Evolutionary conservation across 148 eudicot species (phyloP).

Genomic region (Pouteria glomerata): DNA sequence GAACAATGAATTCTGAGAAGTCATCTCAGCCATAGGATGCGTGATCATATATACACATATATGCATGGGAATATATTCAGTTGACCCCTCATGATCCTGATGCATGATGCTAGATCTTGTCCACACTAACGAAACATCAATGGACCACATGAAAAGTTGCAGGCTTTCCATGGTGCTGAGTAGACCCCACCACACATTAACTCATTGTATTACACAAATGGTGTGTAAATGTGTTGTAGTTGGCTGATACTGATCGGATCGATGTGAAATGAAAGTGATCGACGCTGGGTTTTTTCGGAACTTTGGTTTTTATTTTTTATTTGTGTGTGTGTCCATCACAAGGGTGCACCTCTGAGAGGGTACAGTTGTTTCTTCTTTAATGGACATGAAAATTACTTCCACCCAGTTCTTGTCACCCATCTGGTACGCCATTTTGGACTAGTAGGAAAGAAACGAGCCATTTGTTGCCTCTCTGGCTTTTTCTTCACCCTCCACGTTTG

Average conservation of each 20-base stretch:
- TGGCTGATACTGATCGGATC: too few species aligned
- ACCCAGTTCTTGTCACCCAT: conserved; percentile 29
- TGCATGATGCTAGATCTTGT: conserved; percentile 29
- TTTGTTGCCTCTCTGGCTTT: conserved; percentile 8
- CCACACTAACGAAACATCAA: conserved; percentile 37
- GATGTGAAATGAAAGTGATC: too few species aligned
- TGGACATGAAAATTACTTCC: conserved; percentile 26
- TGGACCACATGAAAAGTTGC: conserved; percentile 32
- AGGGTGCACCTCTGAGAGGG: conserved; percentile 9
- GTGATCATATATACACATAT: too few species aligned
- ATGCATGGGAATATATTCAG: conserved; percentile 1
- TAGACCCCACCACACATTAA: conserved; percentile 11
- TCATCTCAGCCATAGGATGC: conserved; percentile 2
- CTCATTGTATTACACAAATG: background rate
- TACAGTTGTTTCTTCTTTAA: conserved; percentile 31
- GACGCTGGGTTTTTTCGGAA: background rate
- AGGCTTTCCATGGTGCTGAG: conserved; percentile 33
- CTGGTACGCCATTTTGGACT: conserved; percentile 21
- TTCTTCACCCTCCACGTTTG: background rate
- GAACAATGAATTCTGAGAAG: background rate
- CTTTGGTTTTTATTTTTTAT: background rate
- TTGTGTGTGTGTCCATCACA: conserved; percentile 16
- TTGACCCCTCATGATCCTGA: conserved; percentile 22
- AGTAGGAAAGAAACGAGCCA: conserved; percentile 15
- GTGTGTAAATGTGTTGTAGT: background rate